Percentiles rank a stretch among this genome's conserved stretches.
Conservation (phyloP, 345 rosid species). For the Jatropha curcas region DNA sequence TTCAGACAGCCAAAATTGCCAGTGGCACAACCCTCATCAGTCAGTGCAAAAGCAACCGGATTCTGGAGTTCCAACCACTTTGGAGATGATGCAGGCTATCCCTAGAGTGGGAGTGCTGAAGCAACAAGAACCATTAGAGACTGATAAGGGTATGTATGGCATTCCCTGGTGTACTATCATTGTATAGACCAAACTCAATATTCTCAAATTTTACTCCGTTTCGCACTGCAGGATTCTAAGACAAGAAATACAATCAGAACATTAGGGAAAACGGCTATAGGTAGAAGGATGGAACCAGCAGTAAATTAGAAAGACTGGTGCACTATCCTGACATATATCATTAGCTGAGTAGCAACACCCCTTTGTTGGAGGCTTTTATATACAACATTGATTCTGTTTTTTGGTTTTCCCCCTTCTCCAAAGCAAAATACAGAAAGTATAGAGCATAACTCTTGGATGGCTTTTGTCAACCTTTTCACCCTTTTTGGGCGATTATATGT, state of each 20-base stretch:
- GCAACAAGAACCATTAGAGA: constrained; percentile 17
- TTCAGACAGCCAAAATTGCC: constrained; percentile 15
- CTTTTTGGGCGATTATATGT: not conserved
- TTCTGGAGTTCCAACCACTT: constrained; percentile 24
- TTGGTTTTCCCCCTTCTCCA: not conserved
- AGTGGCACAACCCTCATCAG: constrained; percentile 16
- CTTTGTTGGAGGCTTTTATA: not conserved
- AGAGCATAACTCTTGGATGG: not conserved
- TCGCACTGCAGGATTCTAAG: constrained; percentile 24
- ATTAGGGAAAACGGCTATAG: not conserved
- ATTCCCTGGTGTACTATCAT: constrained; percentile 5
- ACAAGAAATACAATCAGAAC: constrained; percentile 11
- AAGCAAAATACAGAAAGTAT: not conserved
- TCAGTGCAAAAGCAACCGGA: constrained; percentile 20
- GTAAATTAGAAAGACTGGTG: not conserved
- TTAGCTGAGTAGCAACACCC: not conserved
- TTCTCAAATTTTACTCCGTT: not conserved
- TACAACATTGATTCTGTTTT: constrained; percentile 10
- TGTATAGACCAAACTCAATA: not conserved
- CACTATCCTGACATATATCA: not conserved
- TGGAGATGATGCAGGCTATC: constrained; percentile 16
- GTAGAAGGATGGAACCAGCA: constrained; percentile 7
- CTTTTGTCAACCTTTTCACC: not conserved
- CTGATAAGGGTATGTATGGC: constrained; percentile 25
- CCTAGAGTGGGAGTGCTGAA: constrained; percentile 8